Base-by-base conservation (phyloP, 73 alveolate genomes). In the Paramecium octaurelia region DNA sequence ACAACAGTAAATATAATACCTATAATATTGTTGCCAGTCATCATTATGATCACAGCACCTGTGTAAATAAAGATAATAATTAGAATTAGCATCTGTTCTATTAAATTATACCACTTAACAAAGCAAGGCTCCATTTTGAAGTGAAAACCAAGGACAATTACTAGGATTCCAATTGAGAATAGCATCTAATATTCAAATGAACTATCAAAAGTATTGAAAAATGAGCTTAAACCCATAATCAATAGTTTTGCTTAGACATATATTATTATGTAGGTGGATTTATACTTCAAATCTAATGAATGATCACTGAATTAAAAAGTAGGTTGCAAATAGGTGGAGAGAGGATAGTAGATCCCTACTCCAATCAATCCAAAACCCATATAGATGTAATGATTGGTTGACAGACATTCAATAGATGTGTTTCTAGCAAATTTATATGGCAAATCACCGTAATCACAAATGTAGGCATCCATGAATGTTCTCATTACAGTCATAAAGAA, bases 311-410 rank as follows among this genome's bases (percentile, higher is more conserved):
- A 80, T 21, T 80, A 46, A 46, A 80, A 80, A 12, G 42, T 44
- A 7, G 91, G 91, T 42, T 80, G 23, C 18, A 80, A 44, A 48
- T 44, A 80, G 4, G 91, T 44, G 0, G 91, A 43, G 2, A 80
- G 31, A 40, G 91, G 91, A 80, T 80, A 80, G 46, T 80, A 80
- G 24, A 80, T 46, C 1, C 46, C 31, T 20, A 80, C 91, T 3
- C 91, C 91, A 1, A 80, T 11, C 8, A 80, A 24, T 42, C 75
- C 43, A 16, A 80, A 80, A 21, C 91, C 91, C 91, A 80, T 80
- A 46, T 44, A 44, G 23, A 44, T 44, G 14, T 80, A 80, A 48
- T 80, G 91, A 16, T 80, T 3, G 8, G 18, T 23, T n/a, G 75
- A 43, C 27, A 80, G 24, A 23, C 91, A 80, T 24, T 80, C 91